Evolutionary conservation across 148 eudicot genomes (phyloP).

Genomic region (Vaccinium vitisidaea): DNA sequence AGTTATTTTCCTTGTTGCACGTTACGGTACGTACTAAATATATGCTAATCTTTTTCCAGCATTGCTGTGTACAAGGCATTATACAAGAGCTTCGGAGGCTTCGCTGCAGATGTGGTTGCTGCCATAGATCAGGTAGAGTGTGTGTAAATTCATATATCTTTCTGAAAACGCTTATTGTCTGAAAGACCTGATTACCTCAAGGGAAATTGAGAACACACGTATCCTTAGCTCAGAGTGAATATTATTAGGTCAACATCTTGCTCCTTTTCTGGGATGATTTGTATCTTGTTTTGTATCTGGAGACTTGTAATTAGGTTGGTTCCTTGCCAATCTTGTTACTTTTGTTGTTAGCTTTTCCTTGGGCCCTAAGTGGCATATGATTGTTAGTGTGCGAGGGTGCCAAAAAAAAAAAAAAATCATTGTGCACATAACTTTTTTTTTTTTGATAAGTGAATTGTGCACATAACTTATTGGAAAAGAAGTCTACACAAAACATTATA

Average conservation of each 20-base stretch:
- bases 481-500: background rate
- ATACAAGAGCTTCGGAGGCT: constrained; percentile 98
- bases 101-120: constrained; percentile 99
- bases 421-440: background rate
- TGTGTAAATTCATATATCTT: background rate
- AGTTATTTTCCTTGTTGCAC: background rate
- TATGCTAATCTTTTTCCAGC: constrained; percentile 40
- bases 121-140: constrained; percentile 95
- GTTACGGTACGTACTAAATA: background rate
- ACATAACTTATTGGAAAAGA: background rate
- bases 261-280: background rate
- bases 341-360: too few species aligned
- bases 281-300: too few species aligned
- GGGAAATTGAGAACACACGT: background rate
- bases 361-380: too few species aligned
- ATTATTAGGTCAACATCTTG: background rate
- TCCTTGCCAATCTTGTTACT: too few species aligned
- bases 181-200: background rate
- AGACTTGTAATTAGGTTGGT: too few species aligned
- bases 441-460: background rate
- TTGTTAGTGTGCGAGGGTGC: too few species aligned
- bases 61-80: constrained; percentile 96
- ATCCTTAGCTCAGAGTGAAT: background rate
- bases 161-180: background rate
- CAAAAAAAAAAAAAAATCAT: background rate